Percentiles rank a stretch among this genome's conserved stretches.
These are phyloP conservation scores for Hypoxylon rickii DNA, from an alignment of 495 filamentous ascomycete species.

Conservation along the genomic window DNA sequence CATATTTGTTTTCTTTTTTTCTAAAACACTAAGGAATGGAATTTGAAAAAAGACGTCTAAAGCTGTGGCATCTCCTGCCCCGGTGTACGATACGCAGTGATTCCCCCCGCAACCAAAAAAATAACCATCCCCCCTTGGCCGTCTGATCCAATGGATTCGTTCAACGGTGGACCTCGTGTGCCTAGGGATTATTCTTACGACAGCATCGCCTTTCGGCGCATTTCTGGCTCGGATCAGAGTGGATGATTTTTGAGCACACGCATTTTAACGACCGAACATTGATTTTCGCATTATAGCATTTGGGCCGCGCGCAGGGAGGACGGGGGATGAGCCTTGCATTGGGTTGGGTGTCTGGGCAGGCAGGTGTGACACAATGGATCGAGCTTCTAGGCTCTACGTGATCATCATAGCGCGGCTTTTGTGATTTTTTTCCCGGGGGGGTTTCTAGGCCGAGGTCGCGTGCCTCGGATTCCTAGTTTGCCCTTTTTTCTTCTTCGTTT, in stretches of 20 bases:
- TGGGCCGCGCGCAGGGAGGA: slow-evolving; percentile 21
- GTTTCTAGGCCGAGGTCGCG: not conserved
- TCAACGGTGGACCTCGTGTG: slow-evolving; percentile 15
- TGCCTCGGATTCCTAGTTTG: not conserved
- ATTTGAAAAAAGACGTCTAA: slow-evolving; percentile 21
- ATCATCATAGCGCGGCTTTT: slow-evolving; percentile 26
- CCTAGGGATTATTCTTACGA: slow-evolving; percentile 14
- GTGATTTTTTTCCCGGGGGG: not conserved
- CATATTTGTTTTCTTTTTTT: not conserved
- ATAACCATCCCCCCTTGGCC: not conserved
- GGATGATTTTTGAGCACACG: slow-evolving; percentile 25
- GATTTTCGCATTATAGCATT: slow-evolving; percentile 36
- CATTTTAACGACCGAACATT: slow-evolving; percentile 33
- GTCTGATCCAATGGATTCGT: slow-evolving; percentile 15
- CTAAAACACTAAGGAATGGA: slow-evolving; percentile 14
- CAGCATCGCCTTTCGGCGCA: slow-evolving; percentile 28
- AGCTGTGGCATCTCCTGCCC: slow-evolving; percentile 13
- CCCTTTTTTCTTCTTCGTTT: slow-evolving; percentile 19
- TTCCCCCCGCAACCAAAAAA: slow-evolving; percentile 20
- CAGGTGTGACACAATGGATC: slow-evolving; percentile 30
- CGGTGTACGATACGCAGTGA: slow-evolving; percentile 32
- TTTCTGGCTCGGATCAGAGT: slow-evolving; percentile 21
- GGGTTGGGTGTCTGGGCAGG: slow-evolving; percentile 32
- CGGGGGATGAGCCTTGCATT: slow-evolving; percentile 34
- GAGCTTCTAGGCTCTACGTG: slow-evolving; percentile 34